Evolutionary conservation across 1,284 basidiomycete species (phyloP), one percentile per base, ranked within the genome.

Genomic region (Boletellus dicymbophilus): DNA sequence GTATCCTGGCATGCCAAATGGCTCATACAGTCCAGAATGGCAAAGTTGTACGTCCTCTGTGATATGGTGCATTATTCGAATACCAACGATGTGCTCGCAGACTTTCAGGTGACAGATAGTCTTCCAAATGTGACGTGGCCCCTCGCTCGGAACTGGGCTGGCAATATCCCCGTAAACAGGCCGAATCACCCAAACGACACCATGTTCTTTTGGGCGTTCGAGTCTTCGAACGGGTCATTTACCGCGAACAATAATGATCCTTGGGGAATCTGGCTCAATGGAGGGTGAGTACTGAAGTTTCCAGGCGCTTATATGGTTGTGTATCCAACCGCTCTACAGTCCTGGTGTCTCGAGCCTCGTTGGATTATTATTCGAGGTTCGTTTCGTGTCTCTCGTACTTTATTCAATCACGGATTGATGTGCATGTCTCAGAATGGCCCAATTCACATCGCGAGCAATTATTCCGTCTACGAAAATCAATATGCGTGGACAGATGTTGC

Each of bases 241-340:
- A 84, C 83, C 2, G 57, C 66, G 8, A 44, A 58, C 22, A 60
- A 61, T 26, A 63, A 70, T n/a, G 70, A 79, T 36, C 86, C 88
- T 3, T 89, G 87, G 87, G 79, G 78, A 10, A 85, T 89, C 42
- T 90, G 85, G 85, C 63, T 90, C 23, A 88, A 88, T 56, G 85
- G 86, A 65, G 85, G 85, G 76, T 84, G 64, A 56, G 79, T 42
- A n/a, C n/a, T n/a, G n/a, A n/a, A n/a, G n/a, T n/a, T n/a, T n/a
- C n/a, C n/a, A n/a, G n/a, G n/a, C n/a, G n/a, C n/a, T n/a, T n/a
- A n/a, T n/a, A n/a, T n/a, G n/a, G n/a, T n/a, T n/a, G n/a, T n/a
- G 12, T 33, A 13, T 18, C 38, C 22, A 48, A 37, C 27, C 26
- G 23, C 18, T 40, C 38, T 27, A 51, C 49, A 85, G 85, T 21